Evolutionary conservation across 2,329 filamentous ascomycete genomes (phyloP), one percentile per base, ranked within the genome.

Genomic region (Aspergillus sergii): DNA sequence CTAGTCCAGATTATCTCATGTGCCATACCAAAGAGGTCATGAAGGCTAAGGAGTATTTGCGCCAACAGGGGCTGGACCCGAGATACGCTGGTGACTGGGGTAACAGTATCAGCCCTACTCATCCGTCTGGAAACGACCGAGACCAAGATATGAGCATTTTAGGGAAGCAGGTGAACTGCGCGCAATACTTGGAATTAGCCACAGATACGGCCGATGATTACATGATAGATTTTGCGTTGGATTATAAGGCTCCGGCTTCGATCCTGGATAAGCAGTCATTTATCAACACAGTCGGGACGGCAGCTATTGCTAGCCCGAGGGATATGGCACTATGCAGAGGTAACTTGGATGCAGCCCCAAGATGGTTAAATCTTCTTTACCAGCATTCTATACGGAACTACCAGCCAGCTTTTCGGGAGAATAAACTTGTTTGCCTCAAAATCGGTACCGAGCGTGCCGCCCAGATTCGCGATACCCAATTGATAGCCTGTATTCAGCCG

Each of bases 21-120:
- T 79, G 73, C 32, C 64, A 71, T 23, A 61, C 66, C 0, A 66
- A 68, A 2, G 76, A 79, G 21, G 48, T 80, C n/a, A 51, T 72
- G 21, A 65, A 66, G 7, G 77, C 76, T 23, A 71, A 71, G 53
- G 66, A 64, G 28, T 79, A 73, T 54, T 46, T 80, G 39, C 3
- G 26, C 28, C 48, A 51, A 23, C 48, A 51, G 1, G 48, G 48
- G 16, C 2, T 51, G 12, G 28, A 34, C 28, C 19, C 48, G n/a
- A 51, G 21, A 34, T 51, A 51, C 19, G 28, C 28, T 30, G 78
- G 78, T 0, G 64, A 71, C 59, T 80, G 78, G 78, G 69, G 64
- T 26, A 71, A 72, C 46, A 69, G 69, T 46, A 65, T 75, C 61
- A 69, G 70, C 48, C 63, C 65, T 4, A 10, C 53, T 64, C 19